phyloP scores from a whole-genome alignment of 2,329 filamentous ascomycete genomes.

The Decorospora gaudefroyi region DNA sequence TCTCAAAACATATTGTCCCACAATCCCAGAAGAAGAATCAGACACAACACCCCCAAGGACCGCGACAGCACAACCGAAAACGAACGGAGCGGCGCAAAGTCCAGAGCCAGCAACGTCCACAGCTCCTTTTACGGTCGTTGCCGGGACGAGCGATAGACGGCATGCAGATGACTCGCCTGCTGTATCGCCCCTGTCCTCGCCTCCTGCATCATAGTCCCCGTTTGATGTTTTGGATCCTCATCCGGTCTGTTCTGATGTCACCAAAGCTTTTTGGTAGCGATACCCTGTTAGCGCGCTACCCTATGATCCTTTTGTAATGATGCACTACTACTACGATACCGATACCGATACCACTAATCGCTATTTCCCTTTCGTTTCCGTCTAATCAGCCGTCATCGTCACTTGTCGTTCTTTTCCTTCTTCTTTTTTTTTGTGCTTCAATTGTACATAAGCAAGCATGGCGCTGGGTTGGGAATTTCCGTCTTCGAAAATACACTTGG shows the following conservation, averaged over 20 bases:
- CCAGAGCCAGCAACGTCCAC: constrained; percentile 1
- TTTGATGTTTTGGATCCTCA: neutral
- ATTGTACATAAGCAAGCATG: too few relatives aligned
- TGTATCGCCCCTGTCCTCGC: constrained; percentile 20
- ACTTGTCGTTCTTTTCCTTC: too few relatives aligned
- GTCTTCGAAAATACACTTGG: too few relatives aligned
- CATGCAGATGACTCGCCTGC: constrained; percentile 13
- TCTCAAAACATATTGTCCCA: constrained; percentile 76
- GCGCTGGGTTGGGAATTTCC: too few relatives aligned
- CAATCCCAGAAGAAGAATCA: constrained; percentile 70
- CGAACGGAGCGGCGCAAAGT: constrained; percentile 17
- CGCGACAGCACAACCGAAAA: neutral
- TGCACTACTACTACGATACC: neutral
- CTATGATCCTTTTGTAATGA: neutral
- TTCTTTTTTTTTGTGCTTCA: too few relatives aligned
- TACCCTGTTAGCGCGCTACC: constrained; percentile 1
- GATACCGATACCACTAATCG: neutral
- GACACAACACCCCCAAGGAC: constrained; percentile 30
- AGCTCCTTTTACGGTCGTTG: constrained; percentile 14
- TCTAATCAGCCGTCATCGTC: too few relatives aligned
- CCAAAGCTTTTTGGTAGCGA: too few relatives aligned
- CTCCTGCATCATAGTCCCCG: constrained; percentile 7
- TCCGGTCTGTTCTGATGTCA: neutral
- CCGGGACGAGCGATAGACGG: constrained; percentile 3
- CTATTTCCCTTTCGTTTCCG: too few relatives aligned